Evolutionary conservation across 345 rosid species (phyloP), one percentile per base, ranked within the genome.

Genomic region (Ceriops tagal): DNA sequence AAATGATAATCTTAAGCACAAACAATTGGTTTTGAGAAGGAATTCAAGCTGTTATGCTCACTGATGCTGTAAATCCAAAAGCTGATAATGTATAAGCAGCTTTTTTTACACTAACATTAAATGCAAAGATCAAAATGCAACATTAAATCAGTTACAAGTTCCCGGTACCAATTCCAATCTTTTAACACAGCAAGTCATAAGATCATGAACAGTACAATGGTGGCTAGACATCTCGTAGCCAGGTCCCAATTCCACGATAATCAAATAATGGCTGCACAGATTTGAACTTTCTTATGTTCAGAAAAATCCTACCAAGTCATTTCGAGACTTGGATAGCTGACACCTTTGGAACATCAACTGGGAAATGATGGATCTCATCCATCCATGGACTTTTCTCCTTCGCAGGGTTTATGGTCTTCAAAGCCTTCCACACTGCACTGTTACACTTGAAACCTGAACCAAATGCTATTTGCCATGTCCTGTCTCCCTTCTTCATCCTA

Each of bases 391-490:
- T 73, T 71, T 66, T 73, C 64, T 73, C 76, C 66, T 73, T 73
- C n/a, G 67, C 72, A 8, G 77, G 77, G 35, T 73, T 53, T 10
- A 73, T 53, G 56, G 67, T 67, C 67, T 57, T 73, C 53, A 73
- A 39, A 8, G 77, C 77, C 67, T 79, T 82, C 91, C 91, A 71
- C 78, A 84, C 88, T 1, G 85, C 83, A 74, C 88, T 88, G 69
- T 90, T 90, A 59, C 96, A 90, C 74, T 90, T 90, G 67, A 86
- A 90, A 6, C 92, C 91, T 3, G 96, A 89, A 4, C 96, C 96
- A 34, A 89, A 83, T 18, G 83, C 89, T 24, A 90, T 88, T 63
- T 90, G 89, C 92, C 96, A 90, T 22, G 78, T 73, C 72, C 89
- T 72, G 21, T 86, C 85, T n/a, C 91, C 88, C 26, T 83, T 80